These are phyloP conservation scores for Begonia loranthoides DNA, from an alignment of 306 rosid genomes.

Conservation along the genomic window DNA sequence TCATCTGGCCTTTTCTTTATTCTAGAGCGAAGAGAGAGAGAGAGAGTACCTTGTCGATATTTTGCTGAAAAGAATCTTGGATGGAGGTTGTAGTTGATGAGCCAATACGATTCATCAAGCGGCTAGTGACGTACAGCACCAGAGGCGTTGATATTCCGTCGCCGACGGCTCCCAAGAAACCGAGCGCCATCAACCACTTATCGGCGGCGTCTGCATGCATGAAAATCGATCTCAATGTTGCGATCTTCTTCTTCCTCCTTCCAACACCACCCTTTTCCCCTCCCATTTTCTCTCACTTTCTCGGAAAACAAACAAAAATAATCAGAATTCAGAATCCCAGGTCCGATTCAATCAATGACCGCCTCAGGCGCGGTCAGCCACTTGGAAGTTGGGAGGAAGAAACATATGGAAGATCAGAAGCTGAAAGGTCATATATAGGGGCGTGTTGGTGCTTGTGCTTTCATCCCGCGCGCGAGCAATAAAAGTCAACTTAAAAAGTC, in stretches of 20 bases:
- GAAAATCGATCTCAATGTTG: conserved; percentile 47
- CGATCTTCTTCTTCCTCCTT: conserved; percentile 15
- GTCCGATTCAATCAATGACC: too few species aligned
- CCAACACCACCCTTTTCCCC: conserved; percentile 8
- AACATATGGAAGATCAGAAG: too few species aligned
- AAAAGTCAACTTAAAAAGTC: too few species aligned
- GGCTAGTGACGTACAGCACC: conserved; percentile 28
- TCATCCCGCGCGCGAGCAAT: too few species aligned
- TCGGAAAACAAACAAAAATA: conserved; percentile 4
- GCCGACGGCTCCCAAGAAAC: conserved; percentile 53
- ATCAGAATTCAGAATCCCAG: too few species aligned
- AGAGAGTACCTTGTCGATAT: conserved; percentile 25
- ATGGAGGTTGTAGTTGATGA: neutral
- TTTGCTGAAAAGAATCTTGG: conserved; percentile 8
- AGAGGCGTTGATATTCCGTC: conserved; percentile 58
- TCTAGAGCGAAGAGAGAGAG: neutral
- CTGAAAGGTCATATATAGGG: too few species aligned
- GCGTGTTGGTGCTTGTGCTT: too few species aligned
- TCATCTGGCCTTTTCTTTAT: neutral
- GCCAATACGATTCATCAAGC: conserved; percentile 41
- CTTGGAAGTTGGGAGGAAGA: too few species aligned
- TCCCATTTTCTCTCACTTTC: conserved; percentile 9
- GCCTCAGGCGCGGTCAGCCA: too few species aligned
- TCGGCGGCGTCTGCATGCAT: conserved; percentile 64
- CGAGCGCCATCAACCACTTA: conserved; percentile 39